Evolutionary conservation across 257 asterid species (phyloP).

Genomic region (Primulina eburnea): DNA sequence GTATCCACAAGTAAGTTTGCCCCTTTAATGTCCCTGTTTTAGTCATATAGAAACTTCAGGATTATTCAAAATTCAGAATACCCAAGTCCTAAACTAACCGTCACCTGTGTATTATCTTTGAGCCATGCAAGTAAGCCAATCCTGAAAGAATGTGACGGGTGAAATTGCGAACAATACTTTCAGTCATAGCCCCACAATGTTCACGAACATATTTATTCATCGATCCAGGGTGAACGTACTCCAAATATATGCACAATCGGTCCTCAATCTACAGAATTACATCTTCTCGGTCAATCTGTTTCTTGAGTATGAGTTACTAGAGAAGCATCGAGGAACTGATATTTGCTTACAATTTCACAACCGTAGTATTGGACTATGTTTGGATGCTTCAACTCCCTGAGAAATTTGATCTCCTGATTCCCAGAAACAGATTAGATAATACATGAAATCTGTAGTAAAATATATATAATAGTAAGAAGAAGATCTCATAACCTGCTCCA

Average conservation of each 20-base stretch:
- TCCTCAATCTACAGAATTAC: slow-evolving; percentile 60
- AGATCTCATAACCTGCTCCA: slow-evolving; percentile 67
- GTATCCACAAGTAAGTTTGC: slow-evolving; percentile 88
- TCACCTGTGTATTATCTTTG: slow-evolving; percentile 81
- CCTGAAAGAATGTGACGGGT: slow-evolving; percentile 90
- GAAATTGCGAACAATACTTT: slow-evolving; percentile 73
- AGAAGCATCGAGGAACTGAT: slow-evolving; percentile 9
- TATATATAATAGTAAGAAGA: slow-evolving; percentile 17
- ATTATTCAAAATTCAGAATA: slow-evolving; percentile 12
- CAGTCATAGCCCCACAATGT: slow-evolving; percentile 80
- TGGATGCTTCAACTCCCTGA: slow-evolving; percentile 68
- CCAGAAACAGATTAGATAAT: slow-evolving; percentile 16
- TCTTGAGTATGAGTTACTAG: slow-evolving; percentile 2
- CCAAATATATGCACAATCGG: slow-evolving; percentile 88
- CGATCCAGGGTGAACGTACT: slow-evolving; percentile 92
- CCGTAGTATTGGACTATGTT: slow-evolving; percentile 85
- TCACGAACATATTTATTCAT: slow-evolving; percentile 62
- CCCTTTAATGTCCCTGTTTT: slow-evolving; percentile 85
- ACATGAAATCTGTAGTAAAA: slow-evolving; percentile 11
- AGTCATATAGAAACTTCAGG: slow-evolving; percentile 13
- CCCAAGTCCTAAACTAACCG: slow-evolving; percentile 4
- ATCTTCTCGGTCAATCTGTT: slow-evolving; percentile 17
- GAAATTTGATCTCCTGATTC: slow-evolving; percentile 74
- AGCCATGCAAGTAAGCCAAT: slow-evolving; percentile 80
- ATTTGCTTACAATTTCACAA: slow-evolving; percentile 61